A percentile compares a stretch with the other conserved stretches of the same genome.
These are phyloP conservation scores for Dothideomycetes sp. DNA, from an alignment of 2,329 filamentous ascomycete genomes.

Conservation along the genomic window DNA sequence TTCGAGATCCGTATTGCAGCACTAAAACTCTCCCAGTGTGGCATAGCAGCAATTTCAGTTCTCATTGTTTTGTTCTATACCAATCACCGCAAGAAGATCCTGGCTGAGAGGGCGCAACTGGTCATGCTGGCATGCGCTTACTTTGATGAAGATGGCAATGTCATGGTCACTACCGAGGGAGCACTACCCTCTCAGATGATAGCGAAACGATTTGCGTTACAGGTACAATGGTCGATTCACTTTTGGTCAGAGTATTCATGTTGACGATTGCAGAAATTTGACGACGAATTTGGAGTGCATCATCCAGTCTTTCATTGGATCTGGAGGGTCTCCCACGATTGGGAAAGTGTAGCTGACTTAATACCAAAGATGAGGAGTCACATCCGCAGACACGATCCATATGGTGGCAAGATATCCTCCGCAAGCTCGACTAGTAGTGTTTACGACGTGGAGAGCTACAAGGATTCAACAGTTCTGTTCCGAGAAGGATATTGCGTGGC, in stretches of 20 bases:
- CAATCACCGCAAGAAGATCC: slow-evolving; percentile 22
- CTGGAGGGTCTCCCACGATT: slow-evolving; percentile 69
- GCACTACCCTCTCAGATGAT: slow-evolving; percentile 63
- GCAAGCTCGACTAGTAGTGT: slow-evolving; percentile 19
- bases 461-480: slow-evolving; percentile 66
- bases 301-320: slow-evolving; percentile 84
- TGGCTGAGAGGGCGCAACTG: slow-evolving; percentile 39
- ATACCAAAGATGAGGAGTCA: slow-evolving; percentile 64
- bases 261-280: slow-evolving; percentile 38
- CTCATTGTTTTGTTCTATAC: slow-evolving; percentile 26
- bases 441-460: slow-evolving; percentile 47
- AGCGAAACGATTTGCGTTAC: slow-evolving; percentile 64
- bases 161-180: slow-evolving; percentile 61
- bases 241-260: not conserved
- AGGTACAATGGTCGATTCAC: slow-evolving; percentile 28
- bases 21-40: slow-evolving; percentile 19
- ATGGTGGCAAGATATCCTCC: slow-evolving; percentile 20
- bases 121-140: slow-evolving; percentile 48
- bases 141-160: slow-evolving; percentile 54
- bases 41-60: slow-evolving; percentile 26
- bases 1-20: not conserved
- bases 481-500: slow-evolving; percentile 76
- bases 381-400: slow-evolving; percentile 36
- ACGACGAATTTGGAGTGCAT: slow-evolving; percentile 63
- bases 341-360: slow-evolving; percentile 56